phyloP scores from a whole-genome alignment of 768 basidiomycete species.

The Boletus edulis region DNA sequence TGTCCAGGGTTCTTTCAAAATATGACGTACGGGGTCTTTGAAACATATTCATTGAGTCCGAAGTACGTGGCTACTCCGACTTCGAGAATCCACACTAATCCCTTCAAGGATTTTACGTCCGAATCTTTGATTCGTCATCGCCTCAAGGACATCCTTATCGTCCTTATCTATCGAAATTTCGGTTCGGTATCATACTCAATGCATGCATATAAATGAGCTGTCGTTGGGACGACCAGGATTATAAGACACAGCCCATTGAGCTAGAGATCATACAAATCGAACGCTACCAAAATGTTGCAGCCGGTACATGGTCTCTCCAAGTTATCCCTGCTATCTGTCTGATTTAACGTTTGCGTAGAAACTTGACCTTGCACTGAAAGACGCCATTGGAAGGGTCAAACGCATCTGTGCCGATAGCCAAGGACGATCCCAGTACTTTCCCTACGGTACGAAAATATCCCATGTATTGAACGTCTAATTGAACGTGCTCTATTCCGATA shows the following conservation, averaged over 20 bases:
- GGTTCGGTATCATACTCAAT: background rate
- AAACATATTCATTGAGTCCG: no score
- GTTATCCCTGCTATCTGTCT: background rate
- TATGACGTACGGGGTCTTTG: no score
- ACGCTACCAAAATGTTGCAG: background rate
- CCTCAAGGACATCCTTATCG: no score
- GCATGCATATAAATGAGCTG: background rate
- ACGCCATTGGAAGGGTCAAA: slow-evolving; percentile 1
- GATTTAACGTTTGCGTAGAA: background rate
- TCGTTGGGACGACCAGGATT: background rate
- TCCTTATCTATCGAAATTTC: no score
- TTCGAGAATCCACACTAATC: no score
- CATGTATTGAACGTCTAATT: background rate
- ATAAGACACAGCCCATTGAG: background rate
- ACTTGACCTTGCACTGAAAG: background rate
- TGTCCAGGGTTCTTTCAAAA: no score
- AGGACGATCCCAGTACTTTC: slow-evolving; percentile 8
- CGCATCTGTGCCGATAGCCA: background rate
- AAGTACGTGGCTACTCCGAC: no score
- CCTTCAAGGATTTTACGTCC: no score
- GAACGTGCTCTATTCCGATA: background rate
- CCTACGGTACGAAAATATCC: background rate
- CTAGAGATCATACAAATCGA: background rate
- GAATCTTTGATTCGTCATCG: no score
- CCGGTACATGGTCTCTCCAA: background rate